Base-by-base conservation (phyloP, 768 basidiomycete genomes). In the Mycena maculata region DNA sequence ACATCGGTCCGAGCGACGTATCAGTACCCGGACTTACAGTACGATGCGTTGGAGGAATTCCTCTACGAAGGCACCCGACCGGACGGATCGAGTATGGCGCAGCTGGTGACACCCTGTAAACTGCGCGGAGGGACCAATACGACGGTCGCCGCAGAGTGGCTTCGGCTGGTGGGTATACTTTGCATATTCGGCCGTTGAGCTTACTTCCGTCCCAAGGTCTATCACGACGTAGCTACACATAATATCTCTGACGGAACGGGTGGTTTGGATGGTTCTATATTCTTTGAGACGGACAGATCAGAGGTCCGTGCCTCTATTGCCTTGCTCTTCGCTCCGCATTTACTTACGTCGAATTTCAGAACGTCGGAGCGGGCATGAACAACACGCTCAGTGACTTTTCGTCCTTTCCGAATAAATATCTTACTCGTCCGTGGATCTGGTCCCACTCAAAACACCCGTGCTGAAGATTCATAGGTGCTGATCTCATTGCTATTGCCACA, bases 181-280 rank as follows among this genome's bases (percentile, higher is more conserved):
- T 28, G 9, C 33, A 36, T 39, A 28, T 10, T 57, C 11, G 12
- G 33, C 20, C 30, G 20, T 12, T 55, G 28, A 38, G 13, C 62
- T 55, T 20, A 70, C 61, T 54, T 23, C 38, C n/a, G 52, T 31
- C 15, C 30, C 31, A 45, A 85, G 83, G 81, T 84, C 33, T 86
- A 84, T 68, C 85, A 87, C 70, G 85, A 87, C 73, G 81, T 82
- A 77, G 79, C 84, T 22, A 84, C 85, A 9, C 78, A 84, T 56
- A 80, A 86, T 68, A 75, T 76, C 30, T 76, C 79, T n/a, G 78
- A 80, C 71, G 84, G 84, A 10, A 79, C 79, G 1, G 86, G 85
- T 23, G 85, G 86, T n/a, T 45, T 87, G 58, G 86, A 87, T 64
- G 83, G 82, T 23, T 85, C 84, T 10, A 79, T 87, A 62, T 81